Base-by-base conservation (phyloP, 805 yeast species). In the Cyberlindnera xishuangbannaensis region DNA sequence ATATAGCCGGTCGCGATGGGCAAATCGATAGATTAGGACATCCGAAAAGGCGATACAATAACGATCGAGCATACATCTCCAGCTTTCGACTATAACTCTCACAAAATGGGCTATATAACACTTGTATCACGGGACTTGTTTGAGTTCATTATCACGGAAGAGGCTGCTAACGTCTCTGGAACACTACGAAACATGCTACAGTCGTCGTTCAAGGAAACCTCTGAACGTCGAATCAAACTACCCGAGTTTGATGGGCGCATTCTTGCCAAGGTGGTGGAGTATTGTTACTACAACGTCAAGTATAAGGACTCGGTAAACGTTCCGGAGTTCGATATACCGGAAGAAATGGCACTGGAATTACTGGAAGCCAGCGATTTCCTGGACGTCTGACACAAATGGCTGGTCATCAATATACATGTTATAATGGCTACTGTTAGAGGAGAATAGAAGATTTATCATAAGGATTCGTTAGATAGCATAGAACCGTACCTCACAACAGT, bases 321-420 rank as follows among this genome's bases (percentile, higher is more conserved):
- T 6, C 95, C 95, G 0, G 92, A 83, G 35, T 92, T 92, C 58
- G 82, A 83, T 23, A 76, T 92, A 3, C 96, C 97, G 1, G 88
- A 97, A 0, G 97, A 86, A 45, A 72, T 90, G 75, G 95, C 97
- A 0, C 63, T 90, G 41, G 97, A 92, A 53, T 62, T 90, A 45
- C 59, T 92, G 28, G 90, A 92, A 23, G 95, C 95, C 17, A 95
- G 97, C 2, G 98, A 92, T 54, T 90, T 75, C 54, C 61, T 86
- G 47, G 90, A 84, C 47, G 78, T 77, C 26, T 74, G 33, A n/a
- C n/a, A n/a, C n/a, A n/a, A n/a, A n/a, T n/a, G n/a, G n/a, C n/a
- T n/a, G n/a, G n/a, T n/a, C n/a, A n/a, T n/a, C n/a, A n/a, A n/a
- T n/a, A n/a, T n/a, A n/a, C n/a, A n/a, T n/a, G n/a, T n/a, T n/a